A percentile compares a stretch with the other conserved stretches of the same genome.
These are phyloP conservation scores for Kuraishia capsulata DNA, from an alignment of 805 yeast genomes.

Conservation along the genomic window DNA sequence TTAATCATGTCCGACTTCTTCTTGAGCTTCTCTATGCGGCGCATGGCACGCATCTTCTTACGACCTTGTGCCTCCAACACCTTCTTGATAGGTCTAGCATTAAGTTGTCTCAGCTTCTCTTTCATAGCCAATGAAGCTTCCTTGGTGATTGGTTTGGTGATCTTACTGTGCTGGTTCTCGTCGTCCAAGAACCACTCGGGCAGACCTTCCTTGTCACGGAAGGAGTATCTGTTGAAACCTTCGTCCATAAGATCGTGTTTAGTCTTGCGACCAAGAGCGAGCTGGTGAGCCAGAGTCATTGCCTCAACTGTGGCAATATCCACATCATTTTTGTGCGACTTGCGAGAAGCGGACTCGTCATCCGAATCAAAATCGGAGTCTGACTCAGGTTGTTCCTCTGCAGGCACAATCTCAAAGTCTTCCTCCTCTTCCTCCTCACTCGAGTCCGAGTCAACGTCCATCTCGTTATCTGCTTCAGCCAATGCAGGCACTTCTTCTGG, in stretches of 20 bases:
- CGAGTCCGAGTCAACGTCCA: not conserved
- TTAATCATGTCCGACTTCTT: conserved; percentile 89
- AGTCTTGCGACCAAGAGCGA: conserved; percentile 81
- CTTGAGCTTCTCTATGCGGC: conserved; percentile 78
- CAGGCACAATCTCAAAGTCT: conserved; percentile 10
- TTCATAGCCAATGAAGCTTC: conserved; percentile 78
- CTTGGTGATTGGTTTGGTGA: conserved; percentile 87
- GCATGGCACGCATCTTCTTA: conserved; percentile 86
- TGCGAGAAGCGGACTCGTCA: conserved; percentile 31
- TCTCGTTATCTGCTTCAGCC: not conserved
- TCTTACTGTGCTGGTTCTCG: conserved; percentile 78
- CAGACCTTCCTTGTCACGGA: conserved; percentile 81
- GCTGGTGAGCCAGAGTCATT: conserved; percentile 95
- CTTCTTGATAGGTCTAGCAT: conserved; percentile 97
- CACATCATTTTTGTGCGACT: conserved; percentile 50
- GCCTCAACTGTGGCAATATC: conserved; percentile 91
- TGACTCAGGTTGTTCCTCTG: conserved; percentile 7
- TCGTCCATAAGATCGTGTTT: conserved; percentile 85
- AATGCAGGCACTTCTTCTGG: not conserved
- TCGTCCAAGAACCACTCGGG: conserved; percentile 98
- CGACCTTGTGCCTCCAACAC: conserved; percentile 97
- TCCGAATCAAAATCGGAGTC: conserved; percentile 27
- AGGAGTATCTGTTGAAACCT: conserved; percentile 85
- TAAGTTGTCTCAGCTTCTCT: conserved; percentile 69
- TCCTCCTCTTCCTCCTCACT: conserved; percentile 11